These are phyloP conservation scores for Pittosporum tobira DNA, from an alignment of 129 eudicot genomes.

Conservation along the genomic window DNA sequence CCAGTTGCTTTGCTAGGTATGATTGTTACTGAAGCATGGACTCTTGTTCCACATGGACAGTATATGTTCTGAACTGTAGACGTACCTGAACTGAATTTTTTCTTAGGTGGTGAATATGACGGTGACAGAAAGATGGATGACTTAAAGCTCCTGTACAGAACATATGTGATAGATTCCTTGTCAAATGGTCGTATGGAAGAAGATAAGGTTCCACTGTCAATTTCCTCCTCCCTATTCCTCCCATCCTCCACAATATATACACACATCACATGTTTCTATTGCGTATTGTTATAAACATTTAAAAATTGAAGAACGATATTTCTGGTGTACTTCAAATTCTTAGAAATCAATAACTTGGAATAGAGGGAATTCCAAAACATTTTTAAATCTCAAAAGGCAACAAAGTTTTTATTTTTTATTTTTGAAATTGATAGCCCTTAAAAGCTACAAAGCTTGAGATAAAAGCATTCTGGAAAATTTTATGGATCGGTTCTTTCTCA, in stretches of 20 bases:
- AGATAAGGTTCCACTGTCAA: slow-evolving; percentile 43
- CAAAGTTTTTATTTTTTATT: too few relatives aligned
- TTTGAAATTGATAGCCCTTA: not conserved
- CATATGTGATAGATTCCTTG: slow-evolving; percentile 65
- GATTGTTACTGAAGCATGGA: slow-evolving; percentile 2
- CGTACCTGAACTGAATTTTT: slow-evolving; percentile 11
- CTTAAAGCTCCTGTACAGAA: slow-evolving; percentile 73
- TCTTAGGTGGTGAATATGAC: slow-evolving; percentile 80
- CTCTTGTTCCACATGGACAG: not conserved
- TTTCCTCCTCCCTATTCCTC: not conserved
- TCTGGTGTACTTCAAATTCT: not conserved
- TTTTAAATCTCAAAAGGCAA: too few relatives aligned
- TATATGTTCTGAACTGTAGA: not conserved
- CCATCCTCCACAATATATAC: too few relatives aligned
- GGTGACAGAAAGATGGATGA: slow-evolving; percentile 75
- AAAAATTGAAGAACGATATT: not conserved
- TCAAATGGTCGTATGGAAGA: slow-evolving; percentile 85
- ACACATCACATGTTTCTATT: not conserved
- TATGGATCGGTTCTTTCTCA: not conserved
- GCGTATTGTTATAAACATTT: not conserved
- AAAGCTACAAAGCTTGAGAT: not conserved
- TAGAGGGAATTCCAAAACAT: too few relatives aligned
- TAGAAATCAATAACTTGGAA: too few relatives aligned
- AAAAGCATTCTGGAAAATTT: not conserved
- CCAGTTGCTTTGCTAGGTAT: slow-evolving; percentile 68